Conservation (phyloP, 208 protist genomes). For the Lotmaria passim region DNA sequence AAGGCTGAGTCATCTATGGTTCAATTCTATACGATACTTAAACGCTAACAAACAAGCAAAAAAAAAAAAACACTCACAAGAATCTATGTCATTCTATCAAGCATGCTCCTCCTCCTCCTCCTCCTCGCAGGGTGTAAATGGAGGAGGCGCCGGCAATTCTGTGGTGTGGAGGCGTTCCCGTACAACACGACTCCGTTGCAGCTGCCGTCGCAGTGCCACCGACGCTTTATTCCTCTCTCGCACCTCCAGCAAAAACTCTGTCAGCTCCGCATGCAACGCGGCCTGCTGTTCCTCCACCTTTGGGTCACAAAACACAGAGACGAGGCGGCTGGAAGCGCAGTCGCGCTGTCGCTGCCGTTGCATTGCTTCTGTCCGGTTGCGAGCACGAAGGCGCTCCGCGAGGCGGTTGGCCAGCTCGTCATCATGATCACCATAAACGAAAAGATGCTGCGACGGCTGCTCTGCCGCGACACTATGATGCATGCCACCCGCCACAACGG, state of each 20-base stretch:
- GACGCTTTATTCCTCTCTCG: slow-evolving; percentile 39
- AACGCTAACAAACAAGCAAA: background rate
- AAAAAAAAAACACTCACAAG: slow-evolving; percentile 1
- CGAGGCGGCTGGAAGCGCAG: background rate
- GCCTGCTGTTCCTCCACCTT: slow-evolving; percentile 54
- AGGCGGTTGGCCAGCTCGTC: slow-evolving; percentile 37
- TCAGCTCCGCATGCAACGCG: slow-evolving; percentile 59
- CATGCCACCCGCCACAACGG: background rate
- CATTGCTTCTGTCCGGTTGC: background rate
- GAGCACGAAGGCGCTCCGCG: slow-evolving; percentile 30
- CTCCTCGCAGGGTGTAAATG: background rate
- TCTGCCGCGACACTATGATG: no score
- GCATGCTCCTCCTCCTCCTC: no score
- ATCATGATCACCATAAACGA: slow-evolving; percentile 25
- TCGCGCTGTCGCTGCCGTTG: background rate
- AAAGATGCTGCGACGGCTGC: slow-evolving; percentile 8
- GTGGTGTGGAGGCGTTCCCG: background rate
- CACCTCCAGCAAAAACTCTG: slow-evolving; percentile 52
- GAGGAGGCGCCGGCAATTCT: background rate
- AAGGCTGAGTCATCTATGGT: no score
- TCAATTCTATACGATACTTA: background rate
- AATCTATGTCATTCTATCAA: no score
- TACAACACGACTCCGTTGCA: slow-evolving; percentile 40
- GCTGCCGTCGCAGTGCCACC: slow-evolving; percentile 38
- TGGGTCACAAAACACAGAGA: slow-evolving; percentile 46